Conservation (phyloP, 2,329 filamentous ascomycete genomes). For the Alternaria sp. region DNA sequence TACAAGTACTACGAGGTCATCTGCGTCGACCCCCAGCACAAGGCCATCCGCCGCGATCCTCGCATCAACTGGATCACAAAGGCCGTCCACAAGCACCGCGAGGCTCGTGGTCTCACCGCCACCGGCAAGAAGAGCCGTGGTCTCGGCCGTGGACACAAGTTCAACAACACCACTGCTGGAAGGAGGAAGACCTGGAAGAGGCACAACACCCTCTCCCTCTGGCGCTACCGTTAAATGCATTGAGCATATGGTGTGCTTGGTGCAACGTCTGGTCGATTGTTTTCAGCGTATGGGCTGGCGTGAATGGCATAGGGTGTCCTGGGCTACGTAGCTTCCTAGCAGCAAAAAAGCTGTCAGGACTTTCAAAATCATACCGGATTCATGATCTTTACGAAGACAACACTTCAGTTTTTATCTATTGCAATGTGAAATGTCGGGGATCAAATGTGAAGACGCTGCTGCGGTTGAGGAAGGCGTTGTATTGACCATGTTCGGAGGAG, state of each 20-base stretch:
- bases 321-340: constrained; percentile 41
- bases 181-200: constrained; percentile 99
- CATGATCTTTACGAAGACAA: constrained; percentile 32
- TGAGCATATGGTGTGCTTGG: constrained; percentile 37
- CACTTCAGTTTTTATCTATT: not conserved
- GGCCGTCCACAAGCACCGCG: constrained; percentile 99
- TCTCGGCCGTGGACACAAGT: constrained; percentile 98
- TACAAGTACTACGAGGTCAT: constrained; percentile 99
- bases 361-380: constrained; percentile 42
- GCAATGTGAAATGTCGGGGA: not conserved
- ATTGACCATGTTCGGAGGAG: not conserved
- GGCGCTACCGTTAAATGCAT: constrained; percentile 84
- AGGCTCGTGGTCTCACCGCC: constrained; percentile 93
- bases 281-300: constrained; percentile 42
- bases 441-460: not conserved
- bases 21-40: constrained; percentile 99
- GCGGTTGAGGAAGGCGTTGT: not conserved
- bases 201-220: constrained; percentile 98
- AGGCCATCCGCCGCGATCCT: constrained; percentile 98
- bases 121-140: constrained; percentile 99
- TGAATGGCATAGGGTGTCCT: constrained; percentile 44
- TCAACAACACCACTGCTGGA: constrained; percentile 97
- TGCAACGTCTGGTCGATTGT: constrained; percentile 41
- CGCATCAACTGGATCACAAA: constrained; percentile 99
- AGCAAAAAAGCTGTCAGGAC: constrained; percentile 29